Evolutionary conservation across 768 basidiomycete genomes (phyloP).

Genomic region (Mycena epipterygia): DNA sequence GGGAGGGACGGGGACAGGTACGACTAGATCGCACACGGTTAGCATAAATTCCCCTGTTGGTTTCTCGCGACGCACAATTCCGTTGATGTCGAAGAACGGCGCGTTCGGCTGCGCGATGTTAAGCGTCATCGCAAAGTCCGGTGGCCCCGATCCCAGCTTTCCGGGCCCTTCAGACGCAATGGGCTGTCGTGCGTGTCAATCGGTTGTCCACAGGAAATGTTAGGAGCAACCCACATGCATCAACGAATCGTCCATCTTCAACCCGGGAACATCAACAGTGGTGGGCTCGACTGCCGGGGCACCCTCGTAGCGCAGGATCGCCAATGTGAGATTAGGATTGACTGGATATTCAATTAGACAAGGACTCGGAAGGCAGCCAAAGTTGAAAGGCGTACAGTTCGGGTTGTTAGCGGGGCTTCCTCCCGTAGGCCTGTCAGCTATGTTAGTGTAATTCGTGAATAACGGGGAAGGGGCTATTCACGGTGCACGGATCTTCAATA

Average conservation of each 20-base stretch:
- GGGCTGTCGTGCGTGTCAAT: not conserved
- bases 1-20: slow-evolving; percentile 20
- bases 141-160: slow-evolving; percentile 28
- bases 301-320: slow-evolving; percentile 54
- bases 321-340: slow-evolving; percentile 49
- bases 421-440: slow-evolving; percentile 37
- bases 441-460: slow-evolving; percentile 2
- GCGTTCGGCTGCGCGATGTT: slow-evolving; percentile 34
- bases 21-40: not conserved
- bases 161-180: slow-evolving; percentile 32
- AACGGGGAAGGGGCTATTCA: slow-evolving; percentile 15
- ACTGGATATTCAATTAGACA: slow-evolving; percentile 23
- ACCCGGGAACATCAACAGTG: slow-evolving; percentile 38
- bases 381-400: slow-evolving; percentile 34
- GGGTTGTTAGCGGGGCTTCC: slow-evolving; percentile 43
- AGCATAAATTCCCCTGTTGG: not conserved
- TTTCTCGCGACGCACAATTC: slow-evolving; percentile 32
- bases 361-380: not conserved
- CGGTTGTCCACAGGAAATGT: not conserved
- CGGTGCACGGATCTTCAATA: slow-evolving; percentile 46
- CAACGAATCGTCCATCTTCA: slow-evolving; percentile 42
- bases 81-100: slow-evolving; percentile 37
- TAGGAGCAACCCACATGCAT: slow-evolving; percentile 45
- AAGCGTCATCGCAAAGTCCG: slow-evolving; percentile 25
- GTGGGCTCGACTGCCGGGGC: slow-evolving; percentile 51